Evolutionary conservation across 257 asterid species (phyloP), one percentile per base, ranked within the genome.

Genomic region (Linaria vulgaris): DNA sequence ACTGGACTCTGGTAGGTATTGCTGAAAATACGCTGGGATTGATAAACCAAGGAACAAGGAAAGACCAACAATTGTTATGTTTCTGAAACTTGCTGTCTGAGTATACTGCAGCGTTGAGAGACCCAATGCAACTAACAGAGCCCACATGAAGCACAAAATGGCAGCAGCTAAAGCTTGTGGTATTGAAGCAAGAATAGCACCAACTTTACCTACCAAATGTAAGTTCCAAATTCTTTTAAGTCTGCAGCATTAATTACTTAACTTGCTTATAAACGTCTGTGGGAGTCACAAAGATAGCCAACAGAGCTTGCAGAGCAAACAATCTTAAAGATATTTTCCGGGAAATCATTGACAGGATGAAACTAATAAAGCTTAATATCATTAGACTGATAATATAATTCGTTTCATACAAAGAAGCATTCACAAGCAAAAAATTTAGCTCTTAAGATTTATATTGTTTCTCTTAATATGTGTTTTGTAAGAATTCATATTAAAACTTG

Each of bases 131-230:
- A 87, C 87, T 6, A 83, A 69, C 67, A 85, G 80, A 58, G 92
- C 95, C 99, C 99, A 94, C 65, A 80, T 72, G 83, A 87, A 94
- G 82, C 97, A 94, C 27, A 94, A 80, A 39, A 90, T 83, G 0
- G 96, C 94, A 2, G 99, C 99, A 20, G 99, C 99, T 72, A 94
- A 72, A 50, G 99, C 96, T 79, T 76, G 94, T 23, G 99, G 99
- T 72, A 90, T 87, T 47, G 97, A 87, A 68, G 99, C 97, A 71
- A 94, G 92, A 63, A 94, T 81, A 34, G 97, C 99, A 12, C 99
- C 97, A 25, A 90, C 78, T 83, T 94, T 94, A 49, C 99, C 97
- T 90, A 70, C 54, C 69, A 71, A 72, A 57, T 61, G 47, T 54
- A 61, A 64, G 67, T 47, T 50, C 50, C 52, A 45, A 61, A 74